phyloP scores from a whole-genome alignment of 2,329 filamentous ascomycete species.

The Ophiostoma populinum region DNA sequence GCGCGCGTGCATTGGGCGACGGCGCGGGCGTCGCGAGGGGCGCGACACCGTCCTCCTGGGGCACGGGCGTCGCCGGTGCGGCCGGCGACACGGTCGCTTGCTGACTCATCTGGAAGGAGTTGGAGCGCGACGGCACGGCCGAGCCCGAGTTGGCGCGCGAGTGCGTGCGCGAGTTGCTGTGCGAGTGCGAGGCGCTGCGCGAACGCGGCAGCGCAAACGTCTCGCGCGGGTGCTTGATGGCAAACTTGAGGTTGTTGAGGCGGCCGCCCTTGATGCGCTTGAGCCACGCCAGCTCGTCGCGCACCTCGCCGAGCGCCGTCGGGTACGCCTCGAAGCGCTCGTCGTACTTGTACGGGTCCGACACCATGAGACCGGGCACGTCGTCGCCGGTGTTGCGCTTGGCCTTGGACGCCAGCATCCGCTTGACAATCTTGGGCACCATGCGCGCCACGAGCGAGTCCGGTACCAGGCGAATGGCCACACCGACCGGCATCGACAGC shows the following conservation, averaged over 20 bases:
- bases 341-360: conserved; percentile 35
- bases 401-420: conserved; percentile 18
- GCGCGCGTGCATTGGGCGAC: conserved; percentile 43
- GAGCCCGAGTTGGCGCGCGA: conserved; percentile 28
- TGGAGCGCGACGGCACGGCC: conserved; percentile 42
- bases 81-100: conserved; percentile 5
- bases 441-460: conserved; percentile 44
- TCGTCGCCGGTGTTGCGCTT: conserved; percentile 18
- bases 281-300: conserved; percentile 66
- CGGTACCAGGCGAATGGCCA: conserved; percentile 67
- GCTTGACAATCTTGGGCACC: conserved; percentile 36
- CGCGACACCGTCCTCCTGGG: too few species aligned
- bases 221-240: conserved; percentile 58
- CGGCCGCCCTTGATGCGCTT: conserved; percentile 68
- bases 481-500: conserved; percentile 70
- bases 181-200: conserved; percentile 45
- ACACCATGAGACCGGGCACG: conserved; percentile 40
- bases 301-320: conserved; percentile 53
- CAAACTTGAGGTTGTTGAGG: conserved; percentile 65
- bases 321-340: conserved; percentile 49
- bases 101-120: conserved; percentile 22
- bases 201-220: conserved; percentile 45
- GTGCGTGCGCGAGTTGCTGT: conserved; percentile 30
- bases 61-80: conserved; percentile 44
- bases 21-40: conserved; percentile 19